These are phyloP conservation scores for Rubia yunnanensis DNA, from an alignment of 257 asterid species.

Conservation along the genomic window DNA sequence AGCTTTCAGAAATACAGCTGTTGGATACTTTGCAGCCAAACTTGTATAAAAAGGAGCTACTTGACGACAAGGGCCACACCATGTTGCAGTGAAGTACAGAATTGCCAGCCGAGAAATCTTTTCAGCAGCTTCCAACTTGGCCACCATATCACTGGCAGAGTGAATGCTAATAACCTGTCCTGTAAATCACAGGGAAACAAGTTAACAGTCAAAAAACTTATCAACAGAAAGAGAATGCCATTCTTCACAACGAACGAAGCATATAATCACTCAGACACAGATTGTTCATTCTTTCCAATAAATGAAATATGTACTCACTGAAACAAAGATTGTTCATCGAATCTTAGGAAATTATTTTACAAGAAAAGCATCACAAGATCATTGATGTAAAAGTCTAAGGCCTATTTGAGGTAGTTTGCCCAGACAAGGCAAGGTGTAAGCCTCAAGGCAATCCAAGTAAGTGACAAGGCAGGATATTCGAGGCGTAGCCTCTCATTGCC, in stretches of 20 bases:
- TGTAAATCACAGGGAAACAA: constrained; percentile 14
- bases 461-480: no score
- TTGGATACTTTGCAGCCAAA: constrained; percentile 42
- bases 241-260: not conserved
- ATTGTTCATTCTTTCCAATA: not conserved
- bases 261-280: not conserved
- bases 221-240: not conserved
- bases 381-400: not conserved
- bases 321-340: not conserved
- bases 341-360: not conserved
- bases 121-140: constrained; percentile 41
- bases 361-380: not conserved
- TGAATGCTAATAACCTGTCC: constrained; percentile 50
- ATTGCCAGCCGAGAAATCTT: constrained; percentile 42
- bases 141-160: constrained; percentile 39
- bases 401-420: not conserved
- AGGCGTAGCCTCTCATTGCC: not conserved
- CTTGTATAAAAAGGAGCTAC: constrained; percentile 46
- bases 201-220: not conserved
- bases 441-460: not conserved
- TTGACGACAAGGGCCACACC: constrained; percentile 83
- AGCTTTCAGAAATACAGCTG: constrained; percentile 49
- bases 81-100: constrained; percentile 67
- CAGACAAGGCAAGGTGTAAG: not conserved
- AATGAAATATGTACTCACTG: not conserved